Evolutionary conservation across 106 monocot species (phyloP), one percentile per base, ranked within the genome.

Genomic region (Acorus gramineus): DNA sequence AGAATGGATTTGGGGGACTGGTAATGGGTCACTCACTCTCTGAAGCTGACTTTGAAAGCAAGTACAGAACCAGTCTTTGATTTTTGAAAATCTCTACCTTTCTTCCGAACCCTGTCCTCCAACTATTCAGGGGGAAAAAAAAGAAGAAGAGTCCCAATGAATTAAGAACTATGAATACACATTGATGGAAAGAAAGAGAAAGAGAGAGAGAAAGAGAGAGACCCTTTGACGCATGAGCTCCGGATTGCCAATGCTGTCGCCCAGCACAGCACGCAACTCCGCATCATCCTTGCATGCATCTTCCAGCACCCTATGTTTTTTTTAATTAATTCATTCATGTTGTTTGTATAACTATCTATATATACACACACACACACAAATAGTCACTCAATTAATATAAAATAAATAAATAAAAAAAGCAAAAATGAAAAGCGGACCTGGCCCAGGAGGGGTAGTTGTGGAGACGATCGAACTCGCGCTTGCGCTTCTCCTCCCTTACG

Each of bases 21-120:
- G 62, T 57, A 64, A 7, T 3, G 9, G 46, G 3, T 74, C 69
- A 67, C 87, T 83, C 65, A 96, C 96, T 96, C 96, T 81, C 96
- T 82, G 50, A 96, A 96, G 85, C 83, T 91, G 59, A 96, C 91
- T 85, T 96, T 90, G 60, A 96, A 96, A 61, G 96, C 80, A 68
- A 96, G 75, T 59, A 96, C 85, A 6, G 96, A 96, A 53, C 96
- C 96, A 59, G 87, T 81, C 69, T 88, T 91, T 47, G 90, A 87
- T 69, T 91, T 91, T 57, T 59, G 62, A 63, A 96, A 88, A 55
- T 96, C 83, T 75, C 79, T 85, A 49, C 96, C 96, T 74, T 88
- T 96, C 66, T 13, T 96, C 13, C 80, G 71, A 56, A 96, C 83
- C 58, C 96, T 87, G 75, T 96, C 87, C 61, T 91, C 85, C 3